Evolutionary conservation across 2,329 filamentous ascomycete species (phyloP), one percentile per base, ranked within the genome.

Genomic region (Beauveria medogensis): DNA sequence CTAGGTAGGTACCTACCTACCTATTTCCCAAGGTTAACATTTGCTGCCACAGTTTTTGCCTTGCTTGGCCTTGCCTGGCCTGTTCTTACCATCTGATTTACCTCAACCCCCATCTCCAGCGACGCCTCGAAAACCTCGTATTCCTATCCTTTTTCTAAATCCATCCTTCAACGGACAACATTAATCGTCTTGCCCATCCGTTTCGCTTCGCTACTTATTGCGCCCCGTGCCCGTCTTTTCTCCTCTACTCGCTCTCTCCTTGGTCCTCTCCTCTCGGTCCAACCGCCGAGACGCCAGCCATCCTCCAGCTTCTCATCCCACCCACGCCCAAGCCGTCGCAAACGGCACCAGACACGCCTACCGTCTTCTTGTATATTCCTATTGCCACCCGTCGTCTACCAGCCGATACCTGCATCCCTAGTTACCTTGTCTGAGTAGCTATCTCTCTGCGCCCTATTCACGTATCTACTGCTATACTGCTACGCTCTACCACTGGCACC

Each of bases 161-260:
- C 2, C 55, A 47, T 48, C 26, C 30, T 48, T 48, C 55, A 50
- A 43, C 55, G 6, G 22, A 24, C 22, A 41, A 18, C 37, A 18
- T 43, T 28, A 24, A 24, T 16, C 52, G 22, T 10, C 37, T 43
- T 24, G 14, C 14, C 37, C 34, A 28, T 41, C 52, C 37, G 37
- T 41, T 20, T 34, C 46, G 30, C 37, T 43, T 47, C 28, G 44
- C 44, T 57, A 50, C 55, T 50, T 57, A 57, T 58, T 58, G n/a
- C 22, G n/a, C 12, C 30, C 55, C 24, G 20, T 41, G 8, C 46
- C 55, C 55, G 30, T 47, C 30, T 14, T 14, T 30, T 47, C 18
- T 46, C 28, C 20, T 34, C 34, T 37, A 16, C 12, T 37, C 12
- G 28, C 50, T 18, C 30, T 37, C 34, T 37, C 34, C 34, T 37